These are phyloP conservation scores for Pleurostoma richardsiae DNA, from an alignment of 2,329 filamentous ascomycete genomes.

Conservation along the genomic window DNA sequence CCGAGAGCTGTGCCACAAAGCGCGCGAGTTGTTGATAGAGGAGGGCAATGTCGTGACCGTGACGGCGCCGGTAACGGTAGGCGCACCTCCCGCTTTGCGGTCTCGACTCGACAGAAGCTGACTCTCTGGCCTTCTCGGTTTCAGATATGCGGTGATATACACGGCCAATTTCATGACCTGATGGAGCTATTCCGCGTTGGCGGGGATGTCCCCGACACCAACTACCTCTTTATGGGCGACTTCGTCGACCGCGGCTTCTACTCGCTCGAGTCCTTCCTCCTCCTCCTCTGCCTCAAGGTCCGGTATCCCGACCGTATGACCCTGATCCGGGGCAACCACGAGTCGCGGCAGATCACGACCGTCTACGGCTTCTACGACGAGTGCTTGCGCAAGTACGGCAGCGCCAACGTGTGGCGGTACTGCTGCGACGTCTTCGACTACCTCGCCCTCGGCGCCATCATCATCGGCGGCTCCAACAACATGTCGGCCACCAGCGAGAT, in stretches of 20 bases:
- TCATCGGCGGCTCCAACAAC: slow-evolving; percentile 76
- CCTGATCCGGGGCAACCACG: slow-evolving; percentile 90
- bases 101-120: neutral
- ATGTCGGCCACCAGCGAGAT: slow-evolving; percentile 46
- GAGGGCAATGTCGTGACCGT: slow-evolving; percentile 97
- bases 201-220: slow-evolving; percentile 90
- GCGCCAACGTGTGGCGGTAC: slow-evolving; percentile 93
- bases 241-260: slow-evolving; percentile 99
- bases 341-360: slow-evolving; percentile 93
- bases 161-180: slow-evolving; percentile 92
- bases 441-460: slow-evolving; percentile 82
- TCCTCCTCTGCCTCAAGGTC: slow-evolving; percentile 93
- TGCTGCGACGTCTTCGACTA: slow-evolving; percentile 99
- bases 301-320: slow-evolving; percentile 97
- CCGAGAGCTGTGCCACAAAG: slow-evolving; percentile 94
- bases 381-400: slow-evolving; percentile 92
- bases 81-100: slow-evolving; percentile 12
- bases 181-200: slow-evolving; percentile 96
- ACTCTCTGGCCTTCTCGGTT: slow-evolving; percentile 1
- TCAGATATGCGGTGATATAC: slow-evolving; percentile 92
- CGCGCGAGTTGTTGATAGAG: slow-evolving; percentile 90
- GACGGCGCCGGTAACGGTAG: slow-evolving; percentile 86
- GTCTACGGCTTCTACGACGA: slow-evolving; percentile 99
- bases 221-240: slow-evolving; percentile 97
- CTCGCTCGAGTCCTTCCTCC: slow-evolving; percentile 92